Conservation (phyloP, 257 asterid genomes). For the Jacaranda copaia region DNA sequence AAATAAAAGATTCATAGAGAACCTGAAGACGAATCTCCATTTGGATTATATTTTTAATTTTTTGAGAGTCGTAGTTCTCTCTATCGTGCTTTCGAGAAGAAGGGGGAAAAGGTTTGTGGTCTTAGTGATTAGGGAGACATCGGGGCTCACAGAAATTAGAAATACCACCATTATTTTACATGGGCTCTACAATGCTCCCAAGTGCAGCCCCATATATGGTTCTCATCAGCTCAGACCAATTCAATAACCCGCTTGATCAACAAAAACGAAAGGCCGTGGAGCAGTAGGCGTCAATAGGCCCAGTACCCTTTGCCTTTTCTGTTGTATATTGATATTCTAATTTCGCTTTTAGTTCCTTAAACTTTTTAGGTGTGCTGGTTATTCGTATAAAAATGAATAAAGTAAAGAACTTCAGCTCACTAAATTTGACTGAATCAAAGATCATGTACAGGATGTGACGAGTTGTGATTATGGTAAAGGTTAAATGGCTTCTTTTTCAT, state of each 20-base stretch:
- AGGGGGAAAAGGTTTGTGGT: too few species aligned
- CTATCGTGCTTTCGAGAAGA: too few species aligned
- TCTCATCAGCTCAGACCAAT: background rate
- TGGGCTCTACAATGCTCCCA: slow-evolving; percentile 29
- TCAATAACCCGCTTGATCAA: slow-evolving; percentile 20
- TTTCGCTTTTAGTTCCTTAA: background rate
- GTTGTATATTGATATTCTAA: background rate
- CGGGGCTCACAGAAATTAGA: too few species aligned
- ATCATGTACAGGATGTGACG: slow-evolving; percentile 16
- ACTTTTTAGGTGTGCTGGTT: slow-evolving; percentile 2
- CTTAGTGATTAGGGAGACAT: too few species aligned
- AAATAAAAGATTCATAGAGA: too few species aligned
- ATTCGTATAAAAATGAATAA: slow-evolving; percentile 1
- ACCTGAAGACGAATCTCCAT: too few species aligned
- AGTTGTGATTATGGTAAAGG: slow-evolving; percentile 37
- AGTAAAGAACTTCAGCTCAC: slow-evolving; percentile 26
- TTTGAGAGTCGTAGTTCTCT: too few species aligned
- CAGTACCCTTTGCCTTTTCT: slow-evolving; percentile 4
- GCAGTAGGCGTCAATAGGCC: slow-evolving; percentile 9
- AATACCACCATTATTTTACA: background rate
- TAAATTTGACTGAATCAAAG: slow-evolving; percentile 37
- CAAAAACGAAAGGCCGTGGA: background rate
- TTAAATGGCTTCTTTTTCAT: slow-evolving; percentile 36
- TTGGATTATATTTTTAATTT: too few species aligned
- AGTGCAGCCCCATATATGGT: background rate